phyloP scores from a whole-genome alignment of 129 eudicot genomes.

The Heracleum sosnowskyi region DNA sequence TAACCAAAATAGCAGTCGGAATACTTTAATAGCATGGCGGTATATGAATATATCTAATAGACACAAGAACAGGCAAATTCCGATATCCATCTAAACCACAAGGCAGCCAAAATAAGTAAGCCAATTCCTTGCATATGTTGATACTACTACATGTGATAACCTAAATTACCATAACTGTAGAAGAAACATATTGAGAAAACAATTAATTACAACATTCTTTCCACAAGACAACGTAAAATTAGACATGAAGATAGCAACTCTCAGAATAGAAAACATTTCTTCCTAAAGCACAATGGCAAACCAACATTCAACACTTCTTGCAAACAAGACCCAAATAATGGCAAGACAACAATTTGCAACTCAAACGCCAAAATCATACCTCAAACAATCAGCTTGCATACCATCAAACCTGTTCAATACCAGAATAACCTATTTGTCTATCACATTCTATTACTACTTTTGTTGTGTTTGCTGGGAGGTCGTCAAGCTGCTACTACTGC shows the following conservation, averaged over 20 bases:
- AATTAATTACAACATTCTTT: conserved; percentile 3
- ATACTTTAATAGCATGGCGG: background rate
- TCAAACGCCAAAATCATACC: conserved; percentile 4
- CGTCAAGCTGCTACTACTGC: conserved; percentile 35
- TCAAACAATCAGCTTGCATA: conserved; percentile 8
- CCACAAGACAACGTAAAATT: background rate
- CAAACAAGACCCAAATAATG: background rate
- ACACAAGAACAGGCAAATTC: background rate
- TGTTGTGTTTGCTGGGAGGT: conserved; percentile 36
- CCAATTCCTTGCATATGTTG: background rate
- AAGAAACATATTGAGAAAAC: background rate
- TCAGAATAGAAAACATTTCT: conserved; percentile 15
- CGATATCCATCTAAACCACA: background rate
- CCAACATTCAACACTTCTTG: conserved; percentile 12
- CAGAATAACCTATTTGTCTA: background rate
- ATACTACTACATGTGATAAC: background rate
- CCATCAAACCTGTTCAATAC: conserved; percentile 12
- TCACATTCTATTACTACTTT: conserved; percentile 25
- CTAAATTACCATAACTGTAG: background rate
- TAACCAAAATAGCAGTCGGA: background rate
- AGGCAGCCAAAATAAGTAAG: background rate
- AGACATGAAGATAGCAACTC: background rate
- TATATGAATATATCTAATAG: no score
- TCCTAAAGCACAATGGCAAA: conserved; percentile 7
- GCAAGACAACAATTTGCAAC: conserved; percentile 7